A percentile compares a stretch with the other conserved stretches of the same genome.
Evolutionary conservation across 805 yeast genomes (phyloP).

Genomic region (Candida orba): DNA sequence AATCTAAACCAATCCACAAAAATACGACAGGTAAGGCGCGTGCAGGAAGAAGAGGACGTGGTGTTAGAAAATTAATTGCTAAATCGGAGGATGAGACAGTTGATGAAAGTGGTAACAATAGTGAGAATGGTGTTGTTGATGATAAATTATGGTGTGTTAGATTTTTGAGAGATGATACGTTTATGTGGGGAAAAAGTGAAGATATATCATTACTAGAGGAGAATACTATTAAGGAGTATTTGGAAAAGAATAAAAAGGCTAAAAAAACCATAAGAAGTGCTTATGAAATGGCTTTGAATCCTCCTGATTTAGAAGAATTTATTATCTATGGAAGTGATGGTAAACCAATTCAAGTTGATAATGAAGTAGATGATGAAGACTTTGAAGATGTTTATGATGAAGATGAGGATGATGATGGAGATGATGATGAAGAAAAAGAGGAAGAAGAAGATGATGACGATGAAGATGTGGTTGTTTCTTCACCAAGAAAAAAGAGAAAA

Average conservation of each 20-base stretch:
- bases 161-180: conserved; percentile 66
- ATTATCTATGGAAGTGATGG: conserved; percentile 36
- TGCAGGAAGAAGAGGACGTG: background rate
- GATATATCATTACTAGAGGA: conserved; percentile 43
- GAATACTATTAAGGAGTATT: conserved; percentile 35
- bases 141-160: conserved; percentile 43
- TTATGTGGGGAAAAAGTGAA: conserved; percentile 52
- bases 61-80: conserved; percentile 6
- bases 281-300: conserved; percentile 46
- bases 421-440: conserved; percentile 21
- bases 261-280: conserved; percentile 42
- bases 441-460: conserved; percentile 19
- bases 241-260: conserved; percentile 29
- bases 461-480: conserved; percentile 11
- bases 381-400: conserved; percentile 23
- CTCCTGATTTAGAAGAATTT: conserved; percentile 41
- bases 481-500: conserved; percentile 13
- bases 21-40: background rate
- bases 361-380: conserved; percentile 28
- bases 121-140: background rate
- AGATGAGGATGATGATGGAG: conserved; percentile 24
- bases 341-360: conserved; percentile 27
- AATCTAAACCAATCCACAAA: conserved; percentile 20
- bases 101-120: background rate
- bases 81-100: background rate